Conservation (phyloP, 495 filamentous ascomycete species). For the Lichenothelia convexa region DNA sequence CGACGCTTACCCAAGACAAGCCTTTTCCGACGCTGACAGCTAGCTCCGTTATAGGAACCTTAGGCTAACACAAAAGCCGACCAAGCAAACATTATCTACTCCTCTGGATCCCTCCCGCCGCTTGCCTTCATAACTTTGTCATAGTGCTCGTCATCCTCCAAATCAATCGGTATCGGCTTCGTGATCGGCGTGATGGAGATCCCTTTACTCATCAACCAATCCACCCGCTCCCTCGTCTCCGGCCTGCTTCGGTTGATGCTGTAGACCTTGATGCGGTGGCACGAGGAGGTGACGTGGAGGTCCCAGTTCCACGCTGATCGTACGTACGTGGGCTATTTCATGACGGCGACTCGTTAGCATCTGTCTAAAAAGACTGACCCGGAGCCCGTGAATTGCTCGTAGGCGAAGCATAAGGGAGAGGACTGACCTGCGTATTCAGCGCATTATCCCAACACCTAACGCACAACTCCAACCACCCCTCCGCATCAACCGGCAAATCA, state of each 20-base stretch:
- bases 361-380: background rate
- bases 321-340: background rate
- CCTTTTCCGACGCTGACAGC: too few species aligned
- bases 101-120: slow-evolving; percentile 10
- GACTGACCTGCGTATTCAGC: slow-evolving; percentile 32
- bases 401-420: slow-evolving; percentile 22
- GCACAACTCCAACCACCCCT: slow-evolving; percentile 40
- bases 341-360: background rate
- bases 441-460: slow-evolving; percentile 41
- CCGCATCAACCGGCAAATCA: slow-evolving; percentile 35
- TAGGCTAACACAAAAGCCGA: too few species aligned
- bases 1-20: too few species aligned
- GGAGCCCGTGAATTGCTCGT: background rate
- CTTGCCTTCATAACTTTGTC: slow-evolving; percentile 9
- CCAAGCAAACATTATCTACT: too few species aligned
- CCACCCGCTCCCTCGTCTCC: slow-evolving; percentile 29
- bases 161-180: slow-evolving; percentile 11
- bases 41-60: too few species aligned
- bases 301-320: slow-evolving; percentile 51
- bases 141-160: slow-evolving; percentile 14
- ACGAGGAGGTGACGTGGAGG: slow-evolving; percentile 46
- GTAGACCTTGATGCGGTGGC: slow-evolving; percentile 44
- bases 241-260: slow-evolving; percentile 37
- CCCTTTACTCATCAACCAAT: slow-evolving; percentile 28
- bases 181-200: slow-evolving; percentile 15